Evolutionary conservation across 2,329 filamentous ascomycete genomes (phyloP).

Genomic region (Thelonectria discophora): DNA sequence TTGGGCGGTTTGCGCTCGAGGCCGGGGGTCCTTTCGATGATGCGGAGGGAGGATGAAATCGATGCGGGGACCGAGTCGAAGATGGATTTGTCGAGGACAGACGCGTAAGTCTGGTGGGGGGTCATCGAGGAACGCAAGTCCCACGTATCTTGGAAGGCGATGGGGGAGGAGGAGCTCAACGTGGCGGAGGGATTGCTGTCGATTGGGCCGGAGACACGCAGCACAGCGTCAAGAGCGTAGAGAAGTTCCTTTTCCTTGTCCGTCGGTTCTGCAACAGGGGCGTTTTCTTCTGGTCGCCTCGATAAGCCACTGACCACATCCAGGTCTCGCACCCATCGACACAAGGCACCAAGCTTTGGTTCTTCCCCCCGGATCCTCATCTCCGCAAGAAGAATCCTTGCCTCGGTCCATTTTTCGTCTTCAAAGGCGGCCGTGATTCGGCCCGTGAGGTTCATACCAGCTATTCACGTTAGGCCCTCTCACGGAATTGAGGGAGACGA

Average conservation of each 20-base stretch:
- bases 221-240: constrained; percentile 68
- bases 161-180: constrained; percentile 53
- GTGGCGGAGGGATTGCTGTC: constrained; percentile 56
- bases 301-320: constrained; percentile 74
- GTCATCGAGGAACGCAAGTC: constrained; percentile 58
- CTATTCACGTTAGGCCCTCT: constrained; percentile 39
- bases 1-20: constrained; percentile 72
- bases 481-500: not conserved
- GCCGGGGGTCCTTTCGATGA: constrained; percentile 70
- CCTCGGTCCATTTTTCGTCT: constrained; percentile 72
- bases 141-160: constrained; percentile 69
- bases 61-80: constrained; percentile 51
- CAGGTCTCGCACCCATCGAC: constrained; percentile 76
- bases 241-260: constrained; percentile 64
- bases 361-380: constrained; percentile 73
- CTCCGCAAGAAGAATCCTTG: constrained; percentile 71
- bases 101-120: constrained; percentile 60
- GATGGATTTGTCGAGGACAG: constrained; percentile 67
- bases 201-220: constrained; percentile 69
- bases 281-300: constrained; percentile 58
- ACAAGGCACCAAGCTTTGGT: constrained; percentile 73
- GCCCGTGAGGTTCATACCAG: constrained; percentile 70
- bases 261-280: constrained; percentile 48
- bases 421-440: constrained; percentile 71
- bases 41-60: constrained; percentile 56